These are phyloP conservation scores for Penicillium turbatum DNA, from an alignment of 495 filamentous ascomycete genomes.

Conservation along the genomic window DNA sequence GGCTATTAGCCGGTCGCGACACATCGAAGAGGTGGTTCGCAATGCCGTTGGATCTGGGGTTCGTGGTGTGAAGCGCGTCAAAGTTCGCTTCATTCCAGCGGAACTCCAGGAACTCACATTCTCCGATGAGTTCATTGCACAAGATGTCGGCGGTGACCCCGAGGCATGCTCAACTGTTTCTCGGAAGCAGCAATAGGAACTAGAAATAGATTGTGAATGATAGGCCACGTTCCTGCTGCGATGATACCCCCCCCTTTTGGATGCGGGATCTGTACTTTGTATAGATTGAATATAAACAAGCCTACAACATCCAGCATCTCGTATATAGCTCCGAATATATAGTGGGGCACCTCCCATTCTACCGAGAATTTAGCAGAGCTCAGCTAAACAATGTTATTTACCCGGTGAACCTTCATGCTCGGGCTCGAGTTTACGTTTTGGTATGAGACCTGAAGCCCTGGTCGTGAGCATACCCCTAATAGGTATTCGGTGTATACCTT, in stretches of 20 bases:
- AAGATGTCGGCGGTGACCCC: constrained; percentile 59
- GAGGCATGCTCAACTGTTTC: constrained; percentile 43
- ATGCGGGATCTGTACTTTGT: constrained; percentile 11
- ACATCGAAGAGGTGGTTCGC: constrained; percentile 68
- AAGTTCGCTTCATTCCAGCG: constrained; percentile 74
- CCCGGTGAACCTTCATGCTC: constrained; percentile 1
- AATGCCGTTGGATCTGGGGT: constrained; percentile 66
- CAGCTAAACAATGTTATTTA: constrained; percentile 3
- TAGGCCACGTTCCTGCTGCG: not conserved
- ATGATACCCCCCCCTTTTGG: constrained; percentile 5
- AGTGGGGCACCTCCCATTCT: constrained; percentile 3
- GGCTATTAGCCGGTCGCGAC: constrained; percentile 63
- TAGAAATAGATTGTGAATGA: not conserved
- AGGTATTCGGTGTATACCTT: not conserved
- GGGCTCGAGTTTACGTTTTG: constrained; percentile 1
- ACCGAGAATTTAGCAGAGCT: constrained; percentile 11
- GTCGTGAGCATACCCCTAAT: not conserved
- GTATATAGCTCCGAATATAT: not conserved
- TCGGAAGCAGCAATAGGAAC: constrained; percentile 7
- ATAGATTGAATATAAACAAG: constrained; percentile 15
- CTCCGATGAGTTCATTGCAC: constrained; percentile 74
- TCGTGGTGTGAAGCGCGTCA: constrained; percentile 73
- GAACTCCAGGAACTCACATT: constrained; percentile 49
- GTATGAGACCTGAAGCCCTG: not conserved
- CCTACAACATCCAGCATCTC: not conserved